A percentile compares a stretch with the other conserved stretches of the same genome.
Conservation (phyloP, 139 green algal species). For the Coccomyxa sp. region DNA sequence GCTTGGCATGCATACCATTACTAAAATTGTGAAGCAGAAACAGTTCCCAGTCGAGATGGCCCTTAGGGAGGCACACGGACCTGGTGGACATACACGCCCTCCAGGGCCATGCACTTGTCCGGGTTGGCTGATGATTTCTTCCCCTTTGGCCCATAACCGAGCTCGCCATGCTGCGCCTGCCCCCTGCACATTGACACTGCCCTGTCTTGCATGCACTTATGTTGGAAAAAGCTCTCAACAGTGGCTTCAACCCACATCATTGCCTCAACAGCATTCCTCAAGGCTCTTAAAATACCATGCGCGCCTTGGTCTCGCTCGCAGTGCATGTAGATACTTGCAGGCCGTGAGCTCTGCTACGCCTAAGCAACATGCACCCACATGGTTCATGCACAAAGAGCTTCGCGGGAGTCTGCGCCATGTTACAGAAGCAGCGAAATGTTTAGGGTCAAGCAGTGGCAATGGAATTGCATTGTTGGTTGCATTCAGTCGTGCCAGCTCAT, state of each 20-base stretch:
- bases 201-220: background rate
- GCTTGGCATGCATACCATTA: background rate
- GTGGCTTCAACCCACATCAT: background rate
- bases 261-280: background rate
- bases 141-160: constrained; percentile 79
- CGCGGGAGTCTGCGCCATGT: no score
- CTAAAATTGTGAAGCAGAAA: background rate
- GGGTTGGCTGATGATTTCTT: constrained; percentile 89
- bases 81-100: constrained; percentile 44
- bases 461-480: no score
- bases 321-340: no score
- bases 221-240: background rate
- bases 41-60: background rate
- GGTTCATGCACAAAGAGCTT: no score
- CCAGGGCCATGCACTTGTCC: constrained; percentile 70
- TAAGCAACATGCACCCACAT: no score
- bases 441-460: no score
- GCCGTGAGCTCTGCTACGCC: no score
- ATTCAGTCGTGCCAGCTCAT: no score
- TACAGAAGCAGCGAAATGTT: no score
- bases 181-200: constrained; percentile 32
- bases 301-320: no score
- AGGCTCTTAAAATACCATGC: no score
- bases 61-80: constrained; percentile 7
- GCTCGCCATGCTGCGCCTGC: constrained; percentile 76